Conservation (phyloP, 2,329 filamentous ascomycete genomes). For the Acrodontium crateriforme region DNA sequence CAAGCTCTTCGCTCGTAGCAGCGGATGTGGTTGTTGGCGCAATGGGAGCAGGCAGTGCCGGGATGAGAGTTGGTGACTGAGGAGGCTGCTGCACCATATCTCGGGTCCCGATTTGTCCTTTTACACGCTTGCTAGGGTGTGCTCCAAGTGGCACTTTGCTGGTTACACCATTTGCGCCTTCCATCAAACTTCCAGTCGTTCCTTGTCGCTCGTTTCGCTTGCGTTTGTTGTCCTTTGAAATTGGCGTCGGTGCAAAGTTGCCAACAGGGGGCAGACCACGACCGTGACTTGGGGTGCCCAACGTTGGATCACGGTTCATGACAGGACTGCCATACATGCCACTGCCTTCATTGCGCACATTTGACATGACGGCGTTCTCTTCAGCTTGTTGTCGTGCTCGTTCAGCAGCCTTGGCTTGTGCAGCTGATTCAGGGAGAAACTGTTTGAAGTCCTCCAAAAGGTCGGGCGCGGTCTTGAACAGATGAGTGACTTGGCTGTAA, state of each 20-base stretch:
- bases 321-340: constrained; percentile 27
- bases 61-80: constrained; percentile 77
- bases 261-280: constrained; percentile 70
- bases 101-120: constrained; percentile 24
- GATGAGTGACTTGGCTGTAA: constrained; percentile 85
- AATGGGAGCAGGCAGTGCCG: constrained; percentile 75
- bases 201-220: constrained; percentile 57
- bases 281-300: constrained; percentile 19
- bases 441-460: constrained; percentile 97
- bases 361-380: constrained; percentile 53
- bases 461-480: constrained; percentile 89
- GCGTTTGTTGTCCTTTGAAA: constrained; percentile 69
- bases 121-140: constrained; percentile 48
- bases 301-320: constrained; percentile 25
- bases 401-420: constrained; percentile 46
- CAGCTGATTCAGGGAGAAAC: constrained; percentile 82
- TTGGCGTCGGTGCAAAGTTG: constrained; percentile 76
- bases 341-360: constrained; percentile 37
- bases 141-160: constrained; percentile 11
- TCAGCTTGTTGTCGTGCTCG: constrained; percentile 49
- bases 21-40: constrained; percentile 58
- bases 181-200: constrained; percentile 28
- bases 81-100: constrained; percentile 26
- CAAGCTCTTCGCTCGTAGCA: constrained; percentile 73
- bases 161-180: constrained; percentile 15